Evolutionary conservation across 805 yeast species (phyloP).

Genomic region (Wickerhamiella slavikovae): DNA sequence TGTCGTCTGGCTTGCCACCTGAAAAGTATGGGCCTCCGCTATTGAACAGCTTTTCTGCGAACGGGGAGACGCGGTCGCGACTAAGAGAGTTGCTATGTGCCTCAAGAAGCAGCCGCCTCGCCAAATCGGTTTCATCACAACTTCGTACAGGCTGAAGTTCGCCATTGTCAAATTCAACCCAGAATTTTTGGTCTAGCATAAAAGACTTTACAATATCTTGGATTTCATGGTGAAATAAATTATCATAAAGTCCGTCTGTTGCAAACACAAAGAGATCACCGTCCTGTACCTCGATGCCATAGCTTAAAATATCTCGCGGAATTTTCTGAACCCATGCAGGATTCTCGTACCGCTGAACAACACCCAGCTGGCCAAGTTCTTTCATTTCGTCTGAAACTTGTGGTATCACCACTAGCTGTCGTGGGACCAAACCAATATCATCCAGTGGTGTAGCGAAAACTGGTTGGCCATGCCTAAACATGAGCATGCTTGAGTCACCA

Average conservation of each 20-base stretch:
- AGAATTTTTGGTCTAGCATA: conserved; percentile 17
- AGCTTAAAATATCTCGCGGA: conserved; percentile 49
- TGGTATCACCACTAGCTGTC: conserved; percentile 68
- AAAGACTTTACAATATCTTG: conserved; percentile 43
- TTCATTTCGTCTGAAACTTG: too few relatives aligned
- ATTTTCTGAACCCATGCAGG: conserved; percentile 33
- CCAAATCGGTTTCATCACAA: conserved; percentile 26
- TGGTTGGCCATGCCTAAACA: conserved; percentile 45
- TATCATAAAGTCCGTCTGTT: conserved; percentile 88
- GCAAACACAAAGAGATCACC: conserved; percentile 70
- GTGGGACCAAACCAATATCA: conserved; percentile 37
- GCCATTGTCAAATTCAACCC: conserved; percentile 17
- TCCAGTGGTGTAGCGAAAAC: conserved; percentile 15
- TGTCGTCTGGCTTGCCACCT: conserved; percentile 94
- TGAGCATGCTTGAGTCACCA: conserved; percentile 91
- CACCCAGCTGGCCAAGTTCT: conserved; percentile 14
- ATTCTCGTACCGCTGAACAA: not conserved
- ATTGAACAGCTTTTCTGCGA: conserved; percentile 52
- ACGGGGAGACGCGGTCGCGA: conserved; percentile 58
- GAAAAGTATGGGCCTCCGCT: conserved; percentile 44
- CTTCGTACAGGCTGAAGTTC: too few relatives aligned
- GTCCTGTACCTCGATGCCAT: conserved; percentile 39
- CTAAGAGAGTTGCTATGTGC: conserved; percentile 57
- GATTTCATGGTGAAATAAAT: conserved; percentile 52
- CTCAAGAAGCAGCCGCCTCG: conserved; percentile 37